Evolutionary conservation across 192 early-diverging fungal genomes (phyloP).

Genomic region (Haplosporangium gracile): DNA sequence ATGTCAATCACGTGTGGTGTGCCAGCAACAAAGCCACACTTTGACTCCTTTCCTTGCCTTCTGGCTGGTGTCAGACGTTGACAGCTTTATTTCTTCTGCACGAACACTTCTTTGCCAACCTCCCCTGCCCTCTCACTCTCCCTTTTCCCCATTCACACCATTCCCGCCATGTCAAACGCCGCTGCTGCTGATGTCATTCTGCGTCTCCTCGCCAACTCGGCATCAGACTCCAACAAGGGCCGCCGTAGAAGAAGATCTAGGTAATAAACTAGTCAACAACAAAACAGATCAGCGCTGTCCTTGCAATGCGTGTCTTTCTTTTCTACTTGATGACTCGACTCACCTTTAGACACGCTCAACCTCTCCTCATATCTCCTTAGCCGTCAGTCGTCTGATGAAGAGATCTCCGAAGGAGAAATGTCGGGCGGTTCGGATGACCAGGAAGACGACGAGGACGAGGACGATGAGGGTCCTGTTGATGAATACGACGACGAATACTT

Average conservation of each 20-base stretch:
- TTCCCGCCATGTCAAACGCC: constrained; percentile 30
- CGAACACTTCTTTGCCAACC: not conserved
- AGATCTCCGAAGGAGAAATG: constrained; percentile 56
- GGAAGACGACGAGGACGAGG: constrained; percentile 61
- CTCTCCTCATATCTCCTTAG: not conserved
- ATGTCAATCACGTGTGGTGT: not conserved
- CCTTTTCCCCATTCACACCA: not conserved
- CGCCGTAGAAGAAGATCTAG: constrained; percentile 52
- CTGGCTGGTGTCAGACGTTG: not conserved
- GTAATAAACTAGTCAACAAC: not conserved
- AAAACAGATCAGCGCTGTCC: not conserved
- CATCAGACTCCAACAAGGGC: constrained; percentile 46
- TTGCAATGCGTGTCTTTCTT: not conserved
- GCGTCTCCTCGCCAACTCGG: constrained; percentile 47
- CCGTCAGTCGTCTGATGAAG: constrained; percentile 53
- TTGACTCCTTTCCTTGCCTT: too few relatives aligned
- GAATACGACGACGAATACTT: constrained; percentile 82
- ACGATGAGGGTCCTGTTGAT: constrained; percentile 71
- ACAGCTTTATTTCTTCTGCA: not conserved
- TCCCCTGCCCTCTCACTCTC: not conserved
- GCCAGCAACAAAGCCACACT: not conserved
- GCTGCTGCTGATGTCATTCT: constrained; percentile 48
- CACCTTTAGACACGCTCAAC: not conserved
- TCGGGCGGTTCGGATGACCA: constrained; percentile 60
- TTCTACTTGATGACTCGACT: not conserved